A percentile compares a stretch with the other conserved stretches of the same genome.
Evolutionary conservation across 2,329 filamentous ascomycete genomes (phyloP).

Genomic region (Pochonia chlamydosporia): DNA sequence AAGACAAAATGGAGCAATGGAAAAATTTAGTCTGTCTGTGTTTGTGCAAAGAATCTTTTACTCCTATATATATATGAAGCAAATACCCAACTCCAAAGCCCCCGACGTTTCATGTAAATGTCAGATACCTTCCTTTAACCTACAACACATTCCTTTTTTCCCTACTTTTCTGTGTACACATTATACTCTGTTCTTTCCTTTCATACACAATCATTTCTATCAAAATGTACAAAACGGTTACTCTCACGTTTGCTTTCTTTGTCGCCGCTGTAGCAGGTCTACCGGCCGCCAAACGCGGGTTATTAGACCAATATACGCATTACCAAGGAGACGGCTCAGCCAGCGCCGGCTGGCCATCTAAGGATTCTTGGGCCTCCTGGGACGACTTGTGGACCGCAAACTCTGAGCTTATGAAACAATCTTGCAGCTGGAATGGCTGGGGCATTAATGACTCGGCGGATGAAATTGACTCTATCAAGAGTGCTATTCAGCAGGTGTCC

Average conservation of each 20-base stretch:
- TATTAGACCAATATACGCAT: conserved; percentile 8
- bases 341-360: conserved; percentile 15
- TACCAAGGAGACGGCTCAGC: conserved; percentile 19
- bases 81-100: too few relatives aligned
- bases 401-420: conserved; percentile 11
- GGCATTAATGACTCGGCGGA: conserved; percentile 12
- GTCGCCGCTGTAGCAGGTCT: neutral
- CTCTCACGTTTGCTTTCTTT: neutral
- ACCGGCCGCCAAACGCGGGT: neutral
- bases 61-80: too few relatives aligned
- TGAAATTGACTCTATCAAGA: conserved; percentile 16
- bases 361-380: conserved; percentile 10
- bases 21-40: too few relatives aligned
- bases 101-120: too few relatives aligned
- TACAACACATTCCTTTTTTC: too few relatives aligned
- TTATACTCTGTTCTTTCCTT: too few relatives aligned
- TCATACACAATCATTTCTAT: too few relatives aligned
- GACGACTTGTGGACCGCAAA: conserved; percentile 14
- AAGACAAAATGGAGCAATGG: too few relatives aligned
- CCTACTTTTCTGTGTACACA: too few relatives aligned
- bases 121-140: too few relatives aligned
- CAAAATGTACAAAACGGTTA: too few relatives aligned
- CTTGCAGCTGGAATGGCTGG: conserved; percentile 14
- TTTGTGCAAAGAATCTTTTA: too few relatives aligned
- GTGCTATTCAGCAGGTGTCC: conserved; percentile 26